Base-by-base conservation (phyloP, 805 yeast species). In the Lachancea quebecensis region DNA sequence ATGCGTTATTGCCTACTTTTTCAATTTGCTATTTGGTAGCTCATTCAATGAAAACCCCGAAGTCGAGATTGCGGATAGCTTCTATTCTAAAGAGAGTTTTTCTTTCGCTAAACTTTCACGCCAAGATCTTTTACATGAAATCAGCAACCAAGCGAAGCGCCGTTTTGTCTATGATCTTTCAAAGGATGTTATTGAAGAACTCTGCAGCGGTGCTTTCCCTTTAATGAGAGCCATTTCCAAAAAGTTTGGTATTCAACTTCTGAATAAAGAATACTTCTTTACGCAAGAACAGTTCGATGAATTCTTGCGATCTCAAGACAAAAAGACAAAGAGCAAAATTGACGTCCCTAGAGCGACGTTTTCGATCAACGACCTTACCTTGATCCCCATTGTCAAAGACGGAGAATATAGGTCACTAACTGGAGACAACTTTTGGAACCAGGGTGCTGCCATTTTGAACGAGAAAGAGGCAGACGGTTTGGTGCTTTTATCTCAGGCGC, bases 231-330 rank as follows among this genome's bases (percentile, higher is more conserved):
- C 82, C 53, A 72, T 89, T 51, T 80, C 96, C 10, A 56, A 70
- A 44, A 84, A 85, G 65, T 78, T 81, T 54, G 98, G 98, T 66
- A 78, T 91, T 43, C 99, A 93, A 70, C 82, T 95, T 85, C 67
- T 71, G 49, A 70, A 67, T 50, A 65, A 67, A 49, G 59, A 60
- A 18, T 66, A 69, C 48, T 64, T 53, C 53, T 69, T 65, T 57
- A 71, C 77, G 30, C 59, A 60, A 38, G 78, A 71, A 38, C 56
- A 60, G 15, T 56, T 57, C 41, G 73, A 65, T 38, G 45, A 48
- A 3, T 64, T 60, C 41, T 50, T 60, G 33, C 54, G 55, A 36
- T 36, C 56, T 4, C 58, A 58, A 50, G 69, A 64, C 30, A 66
- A 66, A 49, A 70, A 72, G 43, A 59, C 65, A 48, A 69, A 58